These are phyloP conservation scores for Monilinia vaccinii-corymbosi DNA, from an alignment of 2,329 filamentous ascomycete species.

Conservation along the genomic window DNA sequence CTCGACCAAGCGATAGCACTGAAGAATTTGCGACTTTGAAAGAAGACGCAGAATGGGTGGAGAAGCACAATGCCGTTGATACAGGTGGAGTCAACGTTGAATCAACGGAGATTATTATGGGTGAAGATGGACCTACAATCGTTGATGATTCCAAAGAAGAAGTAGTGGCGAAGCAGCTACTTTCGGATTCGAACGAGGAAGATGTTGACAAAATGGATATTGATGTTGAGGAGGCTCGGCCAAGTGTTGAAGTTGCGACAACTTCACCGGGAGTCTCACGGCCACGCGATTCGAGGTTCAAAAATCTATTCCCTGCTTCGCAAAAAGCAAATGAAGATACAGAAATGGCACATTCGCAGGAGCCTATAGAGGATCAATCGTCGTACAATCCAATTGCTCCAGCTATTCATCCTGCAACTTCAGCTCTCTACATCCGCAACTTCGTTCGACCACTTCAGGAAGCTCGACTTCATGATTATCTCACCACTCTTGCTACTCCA, in stretches of 20 bases:
- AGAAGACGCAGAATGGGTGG: slow-evolving; percentile 18
- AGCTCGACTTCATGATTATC: slow-evolving; percentile 55
- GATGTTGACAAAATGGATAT: slow-evolving; percentile 3
- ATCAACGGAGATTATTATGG: background rate
- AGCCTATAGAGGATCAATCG: slow-evolving; percentile 14
- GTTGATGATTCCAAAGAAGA: slow-evolving; percentile 18
- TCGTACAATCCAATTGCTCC: slow-evolving; percentile 36
- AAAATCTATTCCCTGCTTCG: slow-evolving; percentile 32
- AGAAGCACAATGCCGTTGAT: slow-evolving; percentile 23
- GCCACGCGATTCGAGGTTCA: slow-evolving; percentile 37
- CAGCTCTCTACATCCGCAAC: slow-evolving; percentile 79
- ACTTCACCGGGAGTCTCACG: slow-evolving; percentile 11
- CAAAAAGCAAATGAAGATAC: slow-evolving; percentile 8
- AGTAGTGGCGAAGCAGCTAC: slow-evolving; percentile 10
- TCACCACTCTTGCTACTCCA: slow-evolving; percentile 58
- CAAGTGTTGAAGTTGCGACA: background rate
- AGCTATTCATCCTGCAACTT: slow-evolving; percentile 61
- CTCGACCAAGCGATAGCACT: slow-evolving; percentile 34
- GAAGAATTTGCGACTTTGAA: slow-evolving; percentile 13
- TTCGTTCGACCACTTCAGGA: slow-evolving; percentile 80
- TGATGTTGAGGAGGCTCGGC: slow-evolving; percentile 3
- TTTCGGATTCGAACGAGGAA: background rate
- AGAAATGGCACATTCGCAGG: slow-evolving; percentile 10
- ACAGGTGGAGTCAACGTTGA: slow-evolving; percentile 12
- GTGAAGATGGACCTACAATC: slow-evolving; percentile 10